Evolutionary conservation across 805 yeast genomes (phyloP).

Genomic region (Torulaspora indica): DNA sequence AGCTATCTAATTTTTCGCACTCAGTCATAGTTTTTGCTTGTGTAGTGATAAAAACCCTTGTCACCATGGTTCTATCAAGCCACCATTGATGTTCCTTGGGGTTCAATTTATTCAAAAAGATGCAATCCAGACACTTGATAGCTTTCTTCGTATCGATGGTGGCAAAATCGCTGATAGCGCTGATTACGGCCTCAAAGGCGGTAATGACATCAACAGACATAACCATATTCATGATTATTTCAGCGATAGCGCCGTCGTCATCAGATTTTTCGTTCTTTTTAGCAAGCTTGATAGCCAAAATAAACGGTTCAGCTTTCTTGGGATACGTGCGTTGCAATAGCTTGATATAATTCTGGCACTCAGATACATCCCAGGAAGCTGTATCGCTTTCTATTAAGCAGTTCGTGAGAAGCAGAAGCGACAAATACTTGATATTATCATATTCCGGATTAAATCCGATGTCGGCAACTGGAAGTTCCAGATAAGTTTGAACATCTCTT

Average conservation of each 20-base stretch:
- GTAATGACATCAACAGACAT: conserved; percentile 27
- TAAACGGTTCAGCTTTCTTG: conserved; percentile 33
- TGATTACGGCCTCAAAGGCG: conserved; percentile 25
- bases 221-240: conserved; percentile 37
- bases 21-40: conserved; percentile 23
- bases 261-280: conserved; percentile 14
- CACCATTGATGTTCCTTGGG: conserved; percentile 26
- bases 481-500: conserved; percentile 10
- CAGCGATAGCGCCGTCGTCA: conserved; percentile 23
- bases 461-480: conserved; percentile 14
- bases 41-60: conserved; percentile 26
- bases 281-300: conserved; percentile 26
- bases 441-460: conserved; percentile 19
- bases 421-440: conserved; percentile 21
- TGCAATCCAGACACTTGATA: conserved; percentile 35
- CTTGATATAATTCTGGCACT: conserved; percentile 18
- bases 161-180: conserved; percentile 32
- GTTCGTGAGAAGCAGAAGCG: conserved; percentile 28
- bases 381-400: conserved; percentile 24
- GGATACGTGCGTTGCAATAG: conserved; percentile 30
- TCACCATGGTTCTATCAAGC: conserved; percentile 31
- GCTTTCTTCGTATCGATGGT: conserved; percentile 27
- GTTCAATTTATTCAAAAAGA: conserved; percentile 34
- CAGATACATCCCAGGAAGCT: conserved; percentile 1
- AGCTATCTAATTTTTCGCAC: conserved; percentile 21